Conservation (phyloP, 768 basidiomycete genomes). For the Boletellus ananiceps region DNA sequence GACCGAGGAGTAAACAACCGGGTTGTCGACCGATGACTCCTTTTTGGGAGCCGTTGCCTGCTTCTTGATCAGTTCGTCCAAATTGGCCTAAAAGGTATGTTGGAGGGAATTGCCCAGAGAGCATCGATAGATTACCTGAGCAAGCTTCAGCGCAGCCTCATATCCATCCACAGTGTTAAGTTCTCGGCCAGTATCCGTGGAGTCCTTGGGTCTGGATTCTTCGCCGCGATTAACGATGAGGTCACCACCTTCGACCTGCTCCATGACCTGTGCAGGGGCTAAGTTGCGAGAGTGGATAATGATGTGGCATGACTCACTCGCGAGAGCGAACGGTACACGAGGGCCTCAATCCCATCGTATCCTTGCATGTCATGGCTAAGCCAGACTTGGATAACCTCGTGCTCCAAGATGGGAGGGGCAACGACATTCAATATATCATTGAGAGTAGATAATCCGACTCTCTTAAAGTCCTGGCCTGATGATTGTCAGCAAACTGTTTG, state of each 20-base stretch:
- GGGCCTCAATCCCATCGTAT: slow-evolving; percentile 89
- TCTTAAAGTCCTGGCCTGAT: slow-evolving; percentile 84
- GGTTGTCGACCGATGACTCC: slow-evolving; percentile 40
- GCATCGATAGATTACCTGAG: slow-evolving; percentile 52
- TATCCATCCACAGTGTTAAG: slow-evolving; percentile 82
- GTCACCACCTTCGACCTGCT: slow-evolving; percentile 92
- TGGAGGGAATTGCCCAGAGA: neutral
- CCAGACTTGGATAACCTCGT: slow-evolving; percentile 96
- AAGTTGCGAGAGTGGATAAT: slow-evolving; percentile 1
- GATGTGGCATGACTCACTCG: slow-evolving; percentile 48
- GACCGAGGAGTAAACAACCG: slow-evolving; percentile 82
- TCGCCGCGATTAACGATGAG: slow-evolving; percentile 82
- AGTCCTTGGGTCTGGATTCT: slow-evolving; percentile 66
- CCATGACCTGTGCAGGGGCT: slow-evolving; percentile 62
- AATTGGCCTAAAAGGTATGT: slow-evolving; percentile 53
- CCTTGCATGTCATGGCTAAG: slow-evolving; percentile 95
- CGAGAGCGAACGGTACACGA: slow-evolving; percentile 86
- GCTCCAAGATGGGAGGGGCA: slow-evolving; percentile 96
- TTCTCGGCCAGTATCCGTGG: slow-evolving; percentile 48
- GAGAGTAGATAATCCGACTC: slow-evolving; percentile 82
- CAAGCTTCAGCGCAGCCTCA: slow-evolving; percentile 77
- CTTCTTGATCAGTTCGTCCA: slow-evolving; percentile 70
- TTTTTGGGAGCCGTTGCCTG: slow-evolving; percentile 38
- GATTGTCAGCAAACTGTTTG: neutral
- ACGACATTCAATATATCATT: slow-evolving; percentile 93